Conservation (phyloP, 257 asterid species). For the Lycium ferocissimum region DNA sequence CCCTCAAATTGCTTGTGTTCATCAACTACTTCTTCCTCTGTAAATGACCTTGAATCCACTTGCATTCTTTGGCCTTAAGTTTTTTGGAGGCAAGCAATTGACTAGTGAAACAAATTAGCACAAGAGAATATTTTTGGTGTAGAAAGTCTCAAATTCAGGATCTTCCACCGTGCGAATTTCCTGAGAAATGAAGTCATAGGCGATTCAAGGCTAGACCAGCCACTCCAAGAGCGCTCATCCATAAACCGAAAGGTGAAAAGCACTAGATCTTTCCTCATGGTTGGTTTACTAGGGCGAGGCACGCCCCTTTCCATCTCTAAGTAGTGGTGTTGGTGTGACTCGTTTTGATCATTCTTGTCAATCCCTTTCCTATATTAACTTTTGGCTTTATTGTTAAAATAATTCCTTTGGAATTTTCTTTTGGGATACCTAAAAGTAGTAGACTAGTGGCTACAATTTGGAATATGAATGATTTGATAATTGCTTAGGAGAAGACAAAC, state of each 20-base stretch:
- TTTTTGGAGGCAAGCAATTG: too few relatives aligned
- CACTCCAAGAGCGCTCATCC: neutral
- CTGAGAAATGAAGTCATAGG: neutral
- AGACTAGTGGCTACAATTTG: neutral
- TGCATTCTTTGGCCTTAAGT: neutral
- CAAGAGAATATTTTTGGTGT: neutral
- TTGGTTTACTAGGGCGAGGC: neutral
- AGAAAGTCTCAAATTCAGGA: conserved; percentile 2
- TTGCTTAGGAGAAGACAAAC: neutral
- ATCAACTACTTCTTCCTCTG: neutral
- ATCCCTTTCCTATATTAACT: too few relatives aligned
- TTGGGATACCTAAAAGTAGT: neutral
- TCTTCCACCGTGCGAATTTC: neutral
- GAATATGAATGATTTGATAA: neutral
- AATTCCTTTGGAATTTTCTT: neutral
- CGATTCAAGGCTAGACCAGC: neutral
- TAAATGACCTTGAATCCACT: neutral
- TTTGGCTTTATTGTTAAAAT: neutral
- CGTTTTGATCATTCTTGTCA: too few relatives aligned
- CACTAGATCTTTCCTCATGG: neutral
- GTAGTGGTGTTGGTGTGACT: neutral
- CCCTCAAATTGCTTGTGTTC: neutral
- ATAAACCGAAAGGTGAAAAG: neutral
- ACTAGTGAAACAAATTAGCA: neutral
- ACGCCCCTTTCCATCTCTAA: neutral